Evolutionary conservation across 805 yeast species (phyloP).

Genomic region (Maudiozyma saulgeensis): DNA sequence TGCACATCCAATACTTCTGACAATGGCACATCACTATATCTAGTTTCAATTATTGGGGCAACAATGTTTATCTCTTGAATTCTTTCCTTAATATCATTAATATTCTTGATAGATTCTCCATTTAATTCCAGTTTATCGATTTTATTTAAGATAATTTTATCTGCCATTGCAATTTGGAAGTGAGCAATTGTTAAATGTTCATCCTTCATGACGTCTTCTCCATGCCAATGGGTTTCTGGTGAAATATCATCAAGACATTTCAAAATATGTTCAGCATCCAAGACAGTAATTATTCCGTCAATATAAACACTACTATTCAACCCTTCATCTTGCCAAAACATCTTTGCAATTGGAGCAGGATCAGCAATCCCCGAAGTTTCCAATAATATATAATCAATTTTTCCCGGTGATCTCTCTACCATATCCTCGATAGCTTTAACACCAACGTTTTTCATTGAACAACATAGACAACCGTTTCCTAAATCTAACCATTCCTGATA

Average conservation of each 20-base stretch:
- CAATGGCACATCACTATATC: conserved; percentile 64
- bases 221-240: conserved; percentile 60
- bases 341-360: conserved; percentile 92
- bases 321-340: conserved; percentile 97
- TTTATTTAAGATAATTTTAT: conserved; percentile 71
- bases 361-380: conserved; percentile 97
- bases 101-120: conserved; percentile 13
- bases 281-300: conserved; percentile 84
- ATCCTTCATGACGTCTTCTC: conserved; percentile 32
- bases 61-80: conserved; percentile 47
- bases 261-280: conserved; percentile 63
- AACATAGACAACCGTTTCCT: conserved; percentile 94
- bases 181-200: conserved; percentile 67
- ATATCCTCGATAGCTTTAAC: conserved; percentile 88
- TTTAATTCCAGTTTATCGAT: conserved; percentile 37
- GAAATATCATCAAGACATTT: conserved; percentile 54
- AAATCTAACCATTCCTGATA: conserved; percentile 93
- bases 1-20: conserved; percentile 62
- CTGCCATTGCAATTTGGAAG: conserved; percentile 85
- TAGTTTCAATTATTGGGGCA: conserved; percentile 59
- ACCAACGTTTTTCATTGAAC: conserved; percentile 92
- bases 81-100: conserved; percentile 27
- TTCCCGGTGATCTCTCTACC: conserved; percentile 57
- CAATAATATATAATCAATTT: conserved; percentile 80
- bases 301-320: conserved; percentile 74